phyloP scores from a whole-genome alignment of 2,329 filamentous ascomycete species.

The Colletotrichum echinochloae region DNA sequence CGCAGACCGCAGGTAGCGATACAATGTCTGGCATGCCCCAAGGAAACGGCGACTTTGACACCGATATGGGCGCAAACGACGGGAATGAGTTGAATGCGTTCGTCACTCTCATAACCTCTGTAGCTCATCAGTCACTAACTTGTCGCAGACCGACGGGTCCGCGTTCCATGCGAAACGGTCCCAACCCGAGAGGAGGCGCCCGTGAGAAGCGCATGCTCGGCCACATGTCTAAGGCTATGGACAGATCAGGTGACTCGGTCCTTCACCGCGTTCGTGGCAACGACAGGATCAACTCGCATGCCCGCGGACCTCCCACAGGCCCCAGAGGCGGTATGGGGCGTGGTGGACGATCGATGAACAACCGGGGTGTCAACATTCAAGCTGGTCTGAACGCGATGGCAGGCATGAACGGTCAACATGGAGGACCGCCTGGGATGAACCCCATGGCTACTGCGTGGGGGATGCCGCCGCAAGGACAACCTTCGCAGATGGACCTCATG shows the following conservation, averaged over 20 bases:
- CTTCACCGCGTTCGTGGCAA: slow-evolving; percentile 83
- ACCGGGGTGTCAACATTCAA: slow-evolving; percentile 62
- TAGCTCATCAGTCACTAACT: slow-evolving; percentile 54
- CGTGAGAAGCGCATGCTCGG: slow-evolving; percentile 87
- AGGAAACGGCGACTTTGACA: slow-evolving; percentile 67
- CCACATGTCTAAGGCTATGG: slow-evolving; percentile 85
- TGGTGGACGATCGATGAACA: slow-evolving; percentile 64
- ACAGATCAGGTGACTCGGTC: slow-evolving; percentile 78
- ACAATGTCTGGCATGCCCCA: slow-evolving; percentile 50
- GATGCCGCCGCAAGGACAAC: slow-evolving; percentile 53
- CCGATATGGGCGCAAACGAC: slow-evolving; percentile 76
- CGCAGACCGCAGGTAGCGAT: slow-evolving; percentile 48
- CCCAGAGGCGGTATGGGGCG: slow-evolving; percentile 68
- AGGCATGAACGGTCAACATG: slow-evolving; percentile 48
- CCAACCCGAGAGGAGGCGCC: slow-evolving; percentile 62
- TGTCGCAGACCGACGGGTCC: slow-evolving; percentile 85
- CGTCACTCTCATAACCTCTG: slow-evolving; percentile 48
- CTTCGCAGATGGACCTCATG: slow-evolving; percentile 68
- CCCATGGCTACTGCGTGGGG: slow-evolving; percentile 58
- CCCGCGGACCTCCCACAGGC: slow-evolving; percentile 77
- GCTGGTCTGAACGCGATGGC: slow-evolving; percentile 60
- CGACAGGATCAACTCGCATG: slow-evolving; percentile 85
- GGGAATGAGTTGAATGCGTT: slow-evolving; percentile 68
- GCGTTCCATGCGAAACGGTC: slow-evolving; percentile 89
- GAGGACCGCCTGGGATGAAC: slow-evolving; percentile 53